A percentile compares a stretch with the other conserved stretches of the same genome.
phyloP scores from a whole-genome alignment of 2,329 filamentous ascomycete species.

The Talaromyces rugulosus region DNA sequence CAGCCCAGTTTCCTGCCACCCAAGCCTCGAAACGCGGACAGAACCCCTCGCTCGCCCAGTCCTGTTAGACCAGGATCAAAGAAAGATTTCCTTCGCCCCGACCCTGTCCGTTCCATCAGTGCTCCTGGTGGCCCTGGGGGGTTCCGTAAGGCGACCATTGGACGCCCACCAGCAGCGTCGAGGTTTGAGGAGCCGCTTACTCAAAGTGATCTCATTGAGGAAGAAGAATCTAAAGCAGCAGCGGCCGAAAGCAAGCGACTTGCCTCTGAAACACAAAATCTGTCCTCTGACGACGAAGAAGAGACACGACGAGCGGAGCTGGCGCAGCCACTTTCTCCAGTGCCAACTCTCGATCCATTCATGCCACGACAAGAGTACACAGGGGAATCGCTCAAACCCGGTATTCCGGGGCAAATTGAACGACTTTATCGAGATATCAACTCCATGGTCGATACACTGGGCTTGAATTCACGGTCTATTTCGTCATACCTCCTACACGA shows the following conservation, averaged over 20 bases:
- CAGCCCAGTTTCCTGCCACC: slow-evolving; percentile 37
- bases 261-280: slow-evolving; percentile 31
- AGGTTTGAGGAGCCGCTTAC: slow-evolving; percentile 13
- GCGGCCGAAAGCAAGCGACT: slow-evolving; percentile 29
- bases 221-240: slow-evolving; percentile 25
- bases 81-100: slow-evolving; percentile 26
- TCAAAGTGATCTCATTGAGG: slow-evolving; percentile 21
- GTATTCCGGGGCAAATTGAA: slow-evolving; percentile 48
- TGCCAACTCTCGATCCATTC: slow-evolving; percentile 45
- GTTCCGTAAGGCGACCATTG: slow-evolving; percentile 31
- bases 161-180: slow-evolving; percentile 5
- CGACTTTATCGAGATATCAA: slow-evolving; percentile 49
- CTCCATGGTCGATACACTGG: slow-evolving; percentile 90
- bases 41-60: slow-evolving; percentile 44
- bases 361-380: slow-evolving; percentile 45
- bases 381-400: slow-evolving; percentile 41
- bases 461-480: slow-evolving; percentile 72
- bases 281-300: slow-evolving; percentile 46
- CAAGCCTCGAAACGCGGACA: slow-evolving; percentile 24
- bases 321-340: slow-evolving; percentile 38
- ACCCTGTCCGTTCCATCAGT: slow-evolving; percentile 34
- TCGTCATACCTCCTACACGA: slow-evolving; percentile 52
- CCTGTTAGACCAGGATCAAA: slow-evolving; percentile 34
- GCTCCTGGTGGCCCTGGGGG: slow-evolving; percentile 35
- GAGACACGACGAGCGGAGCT: slow-evolving; percentile 44